These are phyloP conservation scores for Boletus sp. DNA, from an alignment of 1,284 basidiomycete species.

Conservation along the genomic window DNA sequence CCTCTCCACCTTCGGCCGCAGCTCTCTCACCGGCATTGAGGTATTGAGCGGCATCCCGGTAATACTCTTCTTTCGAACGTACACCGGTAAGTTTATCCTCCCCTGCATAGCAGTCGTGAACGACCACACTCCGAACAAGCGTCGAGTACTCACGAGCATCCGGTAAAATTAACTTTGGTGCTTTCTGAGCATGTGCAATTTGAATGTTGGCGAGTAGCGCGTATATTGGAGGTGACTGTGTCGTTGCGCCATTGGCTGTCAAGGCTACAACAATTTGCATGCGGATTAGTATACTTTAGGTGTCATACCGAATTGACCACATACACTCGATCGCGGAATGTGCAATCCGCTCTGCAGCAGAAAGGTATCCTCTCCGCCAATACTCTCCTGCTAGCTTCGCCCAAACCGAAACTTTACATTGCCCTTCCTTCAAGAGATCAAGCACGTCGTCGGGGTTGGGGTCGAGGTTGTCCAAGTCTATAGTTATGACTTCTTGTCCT, in stretches of 20 bases:
- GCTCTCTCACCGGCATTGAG: conserved; percentile 68
- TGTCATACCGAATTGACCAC: conserved; percentile 31
- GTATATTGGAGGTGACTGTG: conserved; percentile 67
- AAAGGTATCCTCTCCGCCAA: conserved; percentile 68
- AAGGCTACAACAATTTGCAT: conserved; percentile 48
- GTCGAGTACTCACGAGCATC: conserved; percentile 64
- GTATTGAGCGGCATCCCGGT: conserved; percentile 68
- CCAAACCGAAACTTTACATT: conserved; percentile 74
- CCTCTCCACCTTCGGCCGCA: conserved; percentile 55
- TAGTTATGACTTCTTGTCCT: conserved; percentile 77
- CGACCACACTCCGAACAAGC: not conserved
- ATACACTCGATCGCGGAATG: conserved; percentile 64
- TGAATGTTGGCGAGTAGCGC: conserved; percentile 84
- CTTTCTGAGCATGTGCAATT: conserved; percentile 74
- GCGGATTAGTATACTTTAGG: conserved; percentile 2
- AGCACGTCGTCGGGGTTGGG: conserved; percentile 72
- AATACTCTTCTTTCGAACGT: conserved; percentile 70
- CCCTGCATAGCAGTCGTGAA: conserved; percentile 47
- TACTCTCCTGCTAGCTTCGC: conserved; percentile 78
- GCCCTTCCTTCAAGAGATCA: conserved; percentile 69
- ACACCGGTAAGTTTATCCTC: conserved; percentile 67
- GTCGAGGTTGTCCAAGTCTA: conserved; percentile 80
- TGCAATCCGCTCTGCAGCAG: conserved; percentile 72
- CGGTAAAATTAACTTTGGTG: conserved; percentile 76
- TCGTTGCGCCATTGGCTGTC: conserved; percentile 49